These are phyloP conservation scores for Pelagomonas calceolata DNA, from an alignment of 108 stramenopile species.

Conservation along the genomic window DNA sequence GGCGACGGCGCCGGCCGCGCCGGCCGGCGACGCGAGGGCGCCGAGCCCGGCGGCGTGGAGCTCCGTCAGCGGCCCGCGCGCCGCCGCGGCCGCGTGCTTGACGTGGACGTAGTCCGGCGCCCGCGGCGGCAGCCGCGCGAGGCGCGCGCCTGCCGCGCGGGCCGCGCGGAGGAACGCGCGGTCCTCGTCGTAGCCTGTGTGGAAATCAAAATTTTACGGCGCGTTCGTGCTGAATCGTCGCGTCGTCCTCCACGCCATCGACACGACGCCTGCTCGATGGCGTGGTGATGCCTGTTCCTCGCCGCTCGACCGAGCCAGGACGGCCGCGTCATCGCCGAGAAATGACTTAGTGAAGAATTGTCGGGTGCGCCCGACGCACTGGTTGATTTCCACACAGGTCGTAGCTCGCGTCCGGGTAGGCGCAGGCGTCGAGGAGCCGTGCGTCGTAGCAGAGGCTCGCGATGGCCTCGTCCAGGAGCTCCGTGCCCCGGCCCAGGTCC, in stretches of 20 bases:
- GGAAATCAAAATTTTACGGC: too few relatives aligned
- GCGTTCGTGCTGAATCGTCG: too few relatives aligned
- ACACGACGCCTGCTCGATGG: too few relatives aligned
- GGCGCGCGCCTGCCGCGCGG: not conserved
- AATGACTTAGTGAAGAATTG: too few relatives aligned
- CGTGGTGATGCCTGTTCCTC: too few relatives aligned
- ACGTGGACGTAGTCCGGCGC: not conserved
- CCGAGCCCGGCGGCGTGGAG: not conserved
- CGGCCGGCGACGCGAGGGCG: not conserved
- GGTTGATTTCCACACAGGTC: too few relatives aligned
- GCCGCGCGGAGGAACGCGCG: not conserved
- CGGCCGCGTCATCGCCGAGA: too few relatives aligned
- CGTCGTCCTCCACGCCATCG: too few relatives aligned
- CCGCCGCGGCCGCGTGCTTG: not conserved
- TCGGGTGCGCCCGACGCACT: too few relatives aligned
- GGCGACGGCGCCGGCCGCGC: not conserved
- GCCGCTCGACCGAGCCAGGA: too few relatives aligned
- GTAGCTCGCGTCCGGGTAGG: not conserved
- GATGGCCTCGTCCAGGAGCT: not conserved
- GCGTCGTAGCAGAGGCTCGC: not conserved
- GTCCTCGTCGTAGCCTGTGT: slow-evolving; percentile 1
- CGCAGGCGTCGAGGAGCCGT: not conserved
- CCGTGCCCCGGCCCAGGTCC: not conserved
- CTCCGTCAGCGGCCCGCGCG: not conserved
- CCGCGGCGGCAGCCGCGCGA: not conserved